These are phyloP conservation scores for Fusarium compactum DNA, from an alignment of 2,329 filamentous ascomycete species.

Conservation along the genomic window DNA sequence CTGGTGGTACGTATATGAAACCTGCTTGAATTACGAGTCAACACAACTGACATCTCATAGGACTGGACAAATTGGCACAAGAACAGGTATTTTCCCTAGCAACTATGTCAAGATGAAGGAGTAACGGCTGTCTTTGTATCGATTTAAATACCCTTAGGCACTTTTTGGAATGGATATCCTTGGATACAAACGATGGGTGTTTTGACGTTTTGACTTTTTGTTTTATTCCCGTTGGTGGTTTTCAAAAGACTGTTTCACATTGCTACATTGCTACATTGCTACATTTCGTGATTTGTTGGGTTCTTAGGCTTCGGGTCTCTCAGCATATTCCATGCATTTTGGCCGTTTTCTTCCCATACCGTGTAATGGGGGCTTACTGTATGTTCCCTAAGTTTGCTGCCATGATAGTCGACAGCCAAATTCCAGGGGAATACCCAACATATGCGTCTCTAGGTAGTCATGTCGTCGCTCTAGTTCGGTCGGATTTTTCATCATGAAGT, in stretches of 20 bases:
- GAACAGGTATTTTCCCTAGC: slow-evolving; percentile 93
- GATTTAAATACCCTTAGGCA: slow-evolving; percentile 42
- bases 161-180: slow-evolving; percentile 25
- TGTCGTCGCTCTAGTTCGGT: not conserved
- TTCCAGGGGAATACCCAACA: not conserved
- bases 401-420: not conserved
- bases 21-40: too few relatives aligned
- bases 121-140: slow-evolving; percentile 47
- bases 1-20: slow-evolving; percentile 78
- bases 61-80: slow-evolving; percentile 89
- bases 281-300: not conserved
- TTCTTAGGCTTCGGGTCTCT: not conserved
- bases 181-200: slow-evolving; percentile 16
- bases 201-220: slow-evolving; percentile 21
- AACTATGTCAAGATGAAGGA: slow-evolving; percentile 78
- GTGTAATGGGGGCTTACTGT: not conserved
- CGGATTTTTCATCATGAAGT: not conserved
- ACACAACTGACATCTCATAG: slow-evolving; percentile 53
- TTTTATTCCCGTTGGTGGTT: not conserved
- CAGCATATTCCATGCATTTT: not conserved
- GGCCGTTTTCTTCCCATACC: not conserved
- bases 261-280: not conserved
- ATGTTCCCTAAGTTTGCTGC: not conserved
- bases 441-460: not conserved
- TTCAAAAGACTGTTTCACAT: slow-evolving; percentile 5